Conservation (phyloP, 1,284 basidiomycete species). For the Irpex sp. region DNA sequence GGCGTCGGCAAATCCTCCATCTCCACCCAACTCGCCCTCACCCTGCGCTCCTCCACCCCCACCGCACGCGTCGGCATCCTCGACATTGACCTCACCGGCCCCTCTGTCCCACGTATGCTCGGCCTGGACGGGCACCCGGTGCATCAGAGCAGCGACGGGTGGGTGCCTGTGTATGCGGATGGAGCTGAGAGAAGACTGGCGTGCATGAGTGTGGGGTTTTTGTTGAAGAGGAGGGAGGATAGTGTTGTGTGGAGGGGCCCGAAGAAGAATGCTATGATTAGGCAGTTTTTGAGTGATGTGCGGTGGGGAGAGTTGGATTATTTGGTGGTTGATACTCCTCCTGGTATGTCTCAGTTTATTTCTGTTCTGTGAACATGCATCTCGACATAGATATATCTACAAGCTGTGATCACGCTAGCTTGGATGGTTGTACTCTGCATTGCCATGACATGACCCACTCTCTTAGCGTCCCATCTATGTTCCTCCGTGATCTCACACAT, state of each 20-base stretch:
- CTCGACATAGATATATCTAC: background rate
- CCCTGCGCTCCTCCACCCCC: constrained; percentile 67
- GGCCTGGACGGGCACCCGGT: constrained; percentile 86
- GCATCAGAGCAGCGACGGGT: constrained; percentile 92
- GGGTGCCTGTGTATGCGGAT: constrained; percentile 97
- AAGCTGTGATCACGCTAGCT: background rate
- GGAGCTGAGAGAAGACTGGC: constrained; percentile 66
- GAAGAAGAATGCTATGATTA: constrained; percentile 99
- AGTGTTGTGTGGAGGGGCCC: constrained; percentile 98
- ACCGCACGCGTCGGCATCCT: constrained; percentile 82
- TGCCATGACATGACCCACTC: background rate
- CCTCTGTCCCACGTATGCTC: constrained; percentile 96
- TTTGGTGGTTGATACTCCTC: constrained; percentile 95
- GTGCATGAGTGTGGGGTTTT: constrained; percentile 97
- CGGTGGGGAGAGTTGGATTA: constrained; percentile 97
- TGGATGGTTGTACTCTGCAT: too few species aligned
- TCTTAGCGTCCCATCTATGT: background rate
- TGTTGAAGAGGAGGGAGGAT: constrained; percentile 87
- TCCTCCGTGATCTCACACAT: constrained; percentile 1
- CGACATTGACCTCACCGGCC: constrained; percentile 96
- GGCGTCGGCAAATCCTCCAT: constrained; percentile 99
- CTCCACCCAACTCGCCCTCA: constrained; percentile 89
- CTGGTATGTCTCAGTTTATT: constrained; percentile 55
- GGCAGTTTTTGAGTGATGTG: constrained; percentile 96
- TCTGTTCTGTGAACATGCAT: background rate